Conservation (phyloP, 164 flowering plant genomes). For the Macadamia integrifolia region DNA sequence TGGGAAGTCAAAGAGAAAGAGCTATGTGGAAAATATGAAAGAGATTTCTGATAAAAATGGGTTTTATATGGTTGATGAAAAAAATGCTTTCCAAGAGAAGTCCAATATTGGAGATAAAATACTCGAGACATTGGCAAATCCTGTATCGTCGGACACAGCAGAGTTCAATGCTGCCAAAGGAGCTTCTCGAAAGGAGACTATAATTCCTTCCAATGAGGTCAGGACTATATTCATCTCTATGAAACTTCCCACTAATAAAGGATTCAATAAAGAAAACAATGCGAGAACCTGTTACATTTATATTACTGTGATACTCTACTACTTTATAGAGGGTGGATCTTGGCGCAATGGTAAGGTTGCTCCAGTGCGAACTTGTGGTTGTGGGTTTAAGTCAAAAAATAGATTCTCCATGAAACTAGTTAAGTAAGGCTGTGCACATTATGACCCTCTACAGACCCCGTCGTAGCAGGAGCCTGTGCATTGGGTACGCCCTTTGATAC, state of each 20-base stretch:
- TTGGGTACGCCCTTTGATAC: too few relatives aligned
- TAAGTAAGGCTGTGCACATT: too few relatives aligned
- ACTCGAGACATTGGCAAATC: background rate
- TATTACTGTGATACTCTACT: too few relatives aligned
- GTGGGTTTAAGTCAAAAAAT: too few relatives aligned
- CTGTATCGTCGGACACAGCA: conserved; percentile 7
- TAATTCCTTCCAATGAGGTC: conserved; percentile 26
- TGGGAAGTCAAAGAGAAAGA: background rate
- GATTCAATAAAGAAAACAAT: background rate
- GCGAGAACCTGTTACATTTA: background rate
- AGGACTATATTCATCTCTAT: conserved; percentile 6
- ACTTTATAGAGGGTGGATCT: too few relatives aligned
- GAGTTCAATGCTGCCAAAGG: conserved; percentile 1
- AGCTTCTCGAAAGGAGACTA: conserved; percentile 8
- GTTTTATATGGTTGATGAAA: conserved; percentile 11
- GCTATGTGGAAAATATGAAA: conserved; percentile 13
- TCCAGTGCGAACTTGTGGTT: too few relatives aligned
- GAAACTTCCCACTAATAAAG: background rate
- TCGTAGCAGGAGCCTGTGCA: too few relatives aligned
- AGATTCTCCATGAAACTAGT: too few relatives aligned
- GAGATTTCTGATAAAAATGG: conserved; percentile 26
- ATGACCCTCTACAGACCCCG: too few relatives aligned
- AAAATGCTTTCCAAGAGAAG: conserved; percentile 7
- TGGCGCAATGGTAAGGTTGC: too few relatives aligned
- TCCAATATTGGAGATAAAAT: too few relatives aligned